Evolutionary conservation across 2,329 filamentous ascomycete genomes (phyloP).

Genomic region (Fusarium guadeloupense): DNA sequence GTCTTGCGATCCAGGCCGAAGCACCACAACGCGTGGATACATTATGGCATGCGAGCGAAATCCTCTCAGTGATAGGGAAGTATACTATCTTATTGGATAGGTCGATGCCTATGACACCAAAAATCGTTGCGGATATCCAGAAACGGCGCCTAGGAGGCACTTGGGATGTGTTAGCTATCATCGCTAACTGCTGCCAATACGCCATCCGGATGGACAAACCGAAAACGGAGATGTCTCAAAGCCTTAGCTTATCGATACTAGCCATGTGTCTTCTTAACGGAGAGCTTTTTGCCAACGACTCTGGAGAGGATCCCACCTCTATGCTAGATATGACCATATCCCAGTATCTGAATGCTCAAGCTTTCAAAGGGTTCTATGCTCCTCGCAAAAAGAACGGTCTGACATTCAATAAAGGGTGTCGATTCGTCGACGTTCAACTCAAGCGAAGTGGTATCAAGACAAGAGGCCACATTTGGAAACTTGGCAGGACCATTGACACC

Average conservation of each 20-base stretch:
- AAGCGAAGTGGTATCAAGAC: neutral
- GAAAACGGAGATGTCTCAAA: neutral
- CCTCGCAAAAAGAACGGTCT: neutral
- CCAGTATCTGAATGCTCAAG: neutral
- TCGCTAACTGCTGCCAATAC: slow-evolving; percentile 5
- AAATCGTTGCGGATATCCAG: neutral
- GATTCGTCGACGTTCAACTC: neutral
- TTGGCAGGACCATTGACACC: neutral
- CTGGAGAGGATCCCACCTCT: neutral
- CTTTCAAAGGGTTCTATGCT: neutral
- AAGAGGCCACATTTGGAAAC: neutral
- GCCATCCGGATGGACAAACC: neutral
- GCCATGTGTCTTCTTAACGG: neutral
- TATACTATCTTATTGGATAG: neutral
- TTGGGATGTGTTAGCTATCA: slow-evolving; percentile 4
- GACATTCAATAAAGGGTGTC: neutral
- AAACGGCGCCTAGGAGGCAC: neutral
- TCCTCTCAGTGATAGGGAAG: neutral
- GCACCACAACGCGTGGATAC: neutral
- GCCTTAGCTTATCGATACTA: neutral
- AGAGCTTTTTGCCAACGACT: neutral
- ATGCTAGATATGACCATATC: neutral
- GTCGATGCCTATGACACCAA: neutral
- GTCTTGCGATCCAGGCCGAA: neutral
- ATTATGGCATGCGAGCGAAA: neutral